Base-by-base conservation (phyloP, 352 stramenopile species). In the Phytophthora idaei region DNA sequence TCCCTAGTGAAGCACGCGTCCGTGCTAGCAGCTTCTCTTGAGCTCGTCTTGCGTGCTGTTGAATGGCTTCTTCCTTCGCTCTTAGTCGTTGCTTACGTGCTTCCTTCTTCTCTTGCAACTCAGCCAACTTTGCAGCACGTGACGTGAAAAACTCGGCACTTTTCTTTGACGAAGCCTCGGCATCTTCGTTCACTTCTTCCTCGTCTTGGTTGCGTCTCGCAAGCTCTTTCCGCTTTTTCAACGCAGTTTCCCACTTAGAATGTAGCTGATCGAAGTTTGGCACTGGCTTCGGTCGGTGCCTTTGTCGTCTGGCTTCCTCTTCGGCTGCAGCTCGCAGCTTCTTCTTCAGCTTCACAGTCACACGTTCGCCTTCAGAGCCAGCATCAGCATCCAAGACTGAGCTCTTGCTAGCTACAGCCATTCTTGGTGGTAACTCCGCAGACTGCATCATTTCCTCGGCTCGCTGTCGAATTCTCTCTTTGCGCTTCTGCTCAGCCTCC, bases 231-330 rank as follows among this genome's bases (percentile, higher is more conserved):
- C 65, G 59, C 41, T 78, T 83, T 51, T 82, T 77, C 60, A 85
- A 28, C 2, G 70, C 54, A 31, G 74, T 69, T 21, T 87, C 76
- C 83, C 81, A 92, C 37, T 87, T 69, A 1, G 54, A 70, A 45
- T 93, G 85, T 41, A 91, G 58, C 3, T 71, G 66, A 8, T 83
- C 71, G 64, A 93, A 93, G 61, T 93, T 72, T 0, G 85, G 85
- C 14, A 90, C 85, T 1, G 79, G 66, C 59, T 88, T 87, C 6
- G 78, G 69, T 17, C 74, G 77, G 17, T 53, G 57, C 9, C 57
- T 61, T 12, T 55, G 73, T n/a, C 54, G 34, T 14, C 57, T 45
- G 6, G 69, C 78, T 48, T 79, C 68, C 42, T 85, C 73, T 4
- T 84, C 74, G 3, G 78, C 68, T 49, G 74, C 66, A 39, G 73